Conservation (phyloP, 2,329 filamentous ascomycete genomes). For the Seiridium cupressi region DNA sequence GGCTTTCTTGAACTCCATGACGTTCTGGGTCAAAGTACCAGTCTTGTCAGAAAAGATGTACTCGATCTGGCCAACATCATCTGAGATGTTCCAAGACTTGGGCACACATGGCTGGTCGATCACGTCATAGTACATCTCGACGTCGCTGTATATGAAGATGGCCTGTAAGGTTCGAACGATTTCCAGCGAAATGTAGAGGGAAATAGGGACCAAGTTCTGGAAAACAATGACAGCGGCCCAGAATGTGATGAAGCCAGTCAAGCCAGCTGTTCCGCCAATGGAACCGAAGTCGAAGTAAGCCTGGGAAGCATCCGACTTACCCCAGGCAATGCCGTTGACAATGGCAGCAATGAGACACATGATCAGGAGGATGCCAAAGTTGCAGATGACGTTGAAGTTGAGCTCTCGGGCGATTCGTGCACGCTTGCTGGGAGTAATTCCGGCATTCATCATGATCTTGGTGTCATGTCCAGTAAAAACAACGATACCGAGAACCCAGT, state of each 20-base stretch:
- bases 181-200: conserved; percentile 94
- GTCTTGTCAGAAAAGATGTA: conserved; percentile 99
- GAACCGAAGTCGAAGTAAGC: conserved; percentile 83
- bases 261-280: conserved; percentile 68
- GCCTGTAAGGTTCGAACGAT: conserved; percentile 92
- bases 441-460: conserved; percentile 99
- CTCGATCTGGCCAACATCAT: conserved; percentile 96
- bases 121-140: conserved; percentile 94
- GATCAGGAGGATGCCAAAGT: conserved; percentile 83
- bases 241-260: conserved; percentile 94
- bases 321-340: conserved; percentile 82
- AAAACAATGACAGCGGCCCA: conserved; percentile 94
- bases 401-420: conserved; percentile 87
- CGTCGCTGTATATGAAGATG: conserved; percentile 95
- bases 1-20: conserved; percentile 99
- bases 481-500: conserved; percentile 91
- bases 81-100: conserved; percentile 98
- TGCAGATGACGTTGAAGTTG: conserved; percentile 97
- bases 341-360: conserved; percentile 89
- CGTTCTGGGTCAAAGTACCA: conserved; percentile 84
- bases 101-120: conserved; percentile 94
- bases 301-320: conserved; percentile 69
- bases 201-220: conserved; percentile 98
- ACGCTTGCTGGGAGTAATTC: conserved; percentile 91
- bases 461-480: conserved; percentile 94